These are phyloP conservation scores for Saussurea involucrata DNA, from an alignment of 129 eudicot species.

Conservation along the genomic window DNA sequence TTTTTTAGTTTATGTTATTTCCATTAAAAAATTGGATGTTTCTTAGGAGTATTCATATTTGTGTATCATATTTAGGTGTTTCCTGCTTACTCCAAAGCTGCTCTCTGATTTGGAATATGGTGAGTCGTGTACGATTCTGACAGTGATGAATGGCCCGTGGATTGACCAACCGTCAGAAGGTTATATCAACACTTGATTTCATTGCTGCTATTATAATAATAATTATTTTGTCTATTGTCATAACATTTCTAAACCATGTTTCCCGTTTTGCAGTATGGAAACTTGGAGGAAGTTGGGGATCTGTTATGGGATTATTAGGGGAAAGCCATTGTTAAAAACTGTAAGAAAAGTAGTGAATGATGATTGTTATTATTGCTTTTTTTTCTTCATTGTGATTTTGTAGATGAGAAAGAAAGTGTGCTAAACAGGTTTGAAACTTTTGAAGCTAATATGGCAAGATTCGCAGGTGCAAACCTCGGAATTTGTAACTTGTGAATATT, in stretches of 20 bases:
- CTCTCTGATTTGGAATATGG: conserved; percentile 83
- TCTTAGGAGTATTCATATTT: background rate
- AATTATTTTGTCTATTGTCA: background rate
- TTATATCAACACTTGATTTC: conserved; percentile 20
- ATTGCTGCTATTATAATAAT: background rate
- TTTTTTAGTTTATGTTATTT: too few species aligned
- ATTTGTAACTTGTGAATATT: conserved; percentile 5
- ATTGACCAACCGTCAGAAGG: conserved; percentile 79
- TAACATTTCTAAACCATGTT: conserved; percentile 4
- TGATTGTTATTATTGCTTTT: background rate
- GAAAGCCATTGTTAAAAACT: conserved; percentile 35
- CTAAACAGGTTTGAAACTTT: background rate
- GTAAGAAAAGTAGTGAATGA: background rate
- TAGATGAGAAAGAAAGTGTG: conserved; percentile 6
- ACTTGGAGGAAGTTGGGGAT: conserved; percentile 71
- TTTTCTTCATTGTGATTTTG: conserved; percentile 9
- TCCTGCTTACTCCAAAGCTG: conserved; percentile 92
- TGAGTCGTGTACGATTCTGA: conserved; percentile 71
- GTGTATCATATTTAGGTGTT: conserved; percentile 54
- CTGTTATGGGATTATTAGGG: conserved; percentile 44
- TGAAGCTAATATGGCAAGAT: background rate
- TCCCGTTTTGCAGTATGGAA: conserved; percentile 63
- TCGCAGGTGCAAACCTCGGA: conserved; percentile 7
- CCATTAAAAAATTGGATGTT: background rate
- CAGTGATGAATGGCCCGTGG: conserved; percentile 92